Base-by-base conservation (phyloP, 768 basidiomycete species). In the Coprinopsis cinerea region DNA sequence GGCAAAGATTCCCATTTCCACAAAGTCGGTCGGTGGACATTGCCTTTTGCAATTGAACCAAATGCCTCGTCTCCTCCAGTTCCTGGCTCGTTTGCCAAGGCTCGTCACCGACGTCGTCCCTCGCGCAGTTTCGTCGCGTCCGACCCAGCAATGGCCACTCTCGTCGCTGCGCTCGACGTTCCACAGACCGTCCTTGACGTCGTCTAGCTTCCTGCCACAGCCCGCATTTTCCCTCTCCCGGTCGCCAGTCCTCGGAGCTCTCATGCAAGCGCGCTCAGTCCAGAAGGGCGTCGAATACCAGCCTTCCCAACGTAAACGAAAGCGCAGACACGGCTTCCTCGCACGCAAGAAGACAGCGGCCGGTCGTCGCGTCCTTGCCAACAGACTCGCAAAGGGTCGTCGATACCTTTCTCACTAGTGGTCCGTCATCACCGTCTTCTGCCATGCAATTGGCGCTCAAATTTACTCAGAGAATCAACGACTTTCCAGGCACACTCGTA, bases 281-380 rank as follows among this genome's bases (percentile, higher is more conserved):
- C 76, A 85, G 24, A 79, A 81, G 37, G 94, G 94, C 37, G 78
- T 81, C n/a, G 91, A 94, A 67, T 98, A 97, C 59, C 94, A 97
- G 64, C 94, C 94, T n/a, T 92, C 88, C 0, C 92, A 95, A 66
- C 78, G 93, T 35, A 89, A 88, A 61, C 73, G 94, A 57, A 98
- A 98, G 73, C 77, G 92, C 58, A 92, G 86, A 63, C 88, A 91
- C 62, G 94, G 94, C 4, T 98, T 95, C 66, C 76, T 98, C 27
- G 78, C 85, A 0, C 71, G 93, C 52, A 82, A 85, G 64, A 76
- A 76, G 57, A 79, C 74, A 7, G 74, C 77, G 20, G 72, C 78
- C 28, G 92, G 92, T 2, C 78, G 84, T 55, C 89, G 78, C 58
- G 78, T 90, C 36, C 70, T 97, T 45, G 74, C 65, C 20, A 74